Evolutionary conservation across 495 filamentous ascomycete species (phyloP).

Genomic region (Penicillium coprophilum): DNA sequence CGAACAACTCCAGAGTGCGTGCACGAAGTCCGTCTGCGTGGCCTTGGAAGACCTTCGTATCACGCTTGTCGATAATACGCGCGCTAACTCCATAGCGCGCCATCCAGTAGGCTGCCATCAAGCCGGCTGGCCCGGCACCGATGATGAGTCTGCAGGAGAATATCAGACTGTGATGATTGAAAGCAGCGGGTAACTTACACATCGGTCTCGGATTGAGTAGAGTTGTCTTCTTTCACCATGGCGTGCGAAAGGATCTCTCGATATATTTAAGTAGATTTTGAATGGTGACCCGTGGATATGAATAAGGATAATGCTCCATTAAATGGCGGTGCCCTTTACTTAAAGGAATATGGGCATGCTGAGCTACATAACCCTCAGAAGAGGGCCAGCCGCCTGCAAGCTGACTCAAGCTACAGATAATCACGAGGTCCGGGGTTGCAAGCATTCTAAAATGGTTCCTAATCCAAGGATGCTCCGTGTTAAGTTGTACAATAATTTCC

Average conservation of each 20-base stretch:
- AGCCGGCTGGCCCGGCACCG: conserved; percentile 66
- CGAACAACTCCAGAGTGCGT: conserved; percentile 64
- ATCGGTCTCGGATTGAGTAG: conserved; percentile 17
- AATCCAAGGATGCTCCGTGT: background rate
- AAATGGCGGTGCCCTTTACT: background rate
- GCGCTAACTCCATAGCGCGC: conserved; percentile 58
- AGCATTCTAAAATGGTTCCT: background rate
- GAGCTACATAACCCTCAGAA: background rate
- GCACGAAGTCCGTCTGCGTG: conserved; percentile 62
- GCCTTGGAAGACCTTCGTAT: conserved; percentile 52
- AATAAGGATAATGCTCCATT: background rate
- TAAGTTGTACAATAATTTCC: background rate
- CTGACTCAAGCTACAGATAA: background rate
- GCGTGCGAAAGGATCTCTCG: background rate
- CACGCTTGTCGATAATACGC: conserved; percentile 61
- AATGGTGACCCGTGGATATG: background rate
- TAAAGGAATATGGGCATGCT: background rate
- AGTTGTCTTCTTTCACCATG: conserved; percentile 11
- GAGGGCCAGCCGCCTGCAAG: background rate
- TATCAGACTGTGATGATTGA: background rate
- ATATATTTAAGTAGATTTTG: background rate
- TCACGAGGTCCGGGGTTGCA: background rate
- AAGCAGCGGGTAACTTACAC: conserved; percentile 11
- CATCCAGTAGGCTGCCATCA: conserved; percentile 65
- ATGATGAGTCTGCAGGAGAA: conserved; percentile 46